phyloP scores from a whole-genome alignment of 805 yeast genomes.

The Saccharomyces cerevisiae region DNA sequence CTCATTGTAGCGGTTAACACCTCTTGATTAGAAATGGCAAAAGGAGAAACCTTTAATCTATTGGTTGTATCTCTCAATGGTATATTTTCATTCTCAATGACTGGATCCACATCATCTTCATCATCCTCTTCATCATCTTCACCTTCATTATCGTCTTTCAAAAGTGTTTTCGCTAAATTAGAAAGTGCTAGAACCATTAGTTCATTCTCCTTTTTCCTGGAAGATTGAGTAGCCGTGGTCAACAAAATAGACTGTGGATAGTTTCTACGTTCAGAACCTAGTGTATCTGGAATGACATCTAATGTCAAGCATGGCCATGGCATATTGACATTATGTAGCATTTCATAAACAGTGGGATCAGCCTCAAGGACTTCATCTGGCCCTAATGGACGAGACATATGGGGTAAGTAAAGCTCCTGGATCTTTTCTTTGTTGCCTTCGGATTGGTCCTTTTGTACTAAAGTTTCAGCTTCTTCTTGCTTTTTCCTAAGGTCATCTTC shows the following conservation, averaged over 20 bases:
- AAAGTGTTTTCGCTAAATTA: conserved; percentile 74
- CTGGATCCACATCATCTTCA: conserved; percentile 68
- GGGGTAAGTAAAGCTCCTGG: conserved; percentile 68
- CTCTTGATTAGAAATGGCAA: conserved; percentile 56
- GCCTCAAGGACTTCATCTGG: conserved; percentile 95
- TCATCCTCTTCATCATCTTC: conserved; percentile 65
- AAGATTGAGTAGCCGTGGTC: conserved; percentile 91
- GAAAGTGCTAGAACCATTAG: conserved; percentile 75
- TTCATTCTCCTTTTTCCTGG: conserved; percentile 80
- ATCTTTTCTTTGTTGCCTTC: conserved; percentile 29
- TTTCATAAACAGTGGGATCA: conserved; percentile 91
- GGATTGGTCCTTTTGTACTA: conserved; percentile 33
- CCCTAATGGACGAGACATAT: conserved; percentile 80
- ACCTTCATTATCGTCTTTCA: conserved; percentile 68
- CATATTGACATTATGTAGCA: conserved; percentile 87
- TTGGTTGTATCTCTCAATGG: conserved; percentile 80
- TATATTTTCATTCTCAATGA: conserved; percentile 76
- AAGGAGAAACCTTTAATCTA: conserved; percentile 78
- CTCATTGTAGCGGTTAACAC: conserved; percentile 80
- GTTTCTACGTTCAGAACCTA: conserved; percentile 81
- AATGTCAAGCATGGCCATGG: conserved; percentile 97
- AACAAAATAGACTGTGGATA: conserved; percentile 83
- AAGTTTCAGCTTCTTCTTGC: conserved; percentile 31
- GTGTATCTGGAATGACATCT: conserved; percentile 76
- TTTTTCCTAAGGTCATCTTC: conserved; percentile 32